These are phyloP conservation scores for Metschnikowia chrysomelidarum DNA, from an alignment of 805 yeast species.

Conservation along the genomic window DNA sequence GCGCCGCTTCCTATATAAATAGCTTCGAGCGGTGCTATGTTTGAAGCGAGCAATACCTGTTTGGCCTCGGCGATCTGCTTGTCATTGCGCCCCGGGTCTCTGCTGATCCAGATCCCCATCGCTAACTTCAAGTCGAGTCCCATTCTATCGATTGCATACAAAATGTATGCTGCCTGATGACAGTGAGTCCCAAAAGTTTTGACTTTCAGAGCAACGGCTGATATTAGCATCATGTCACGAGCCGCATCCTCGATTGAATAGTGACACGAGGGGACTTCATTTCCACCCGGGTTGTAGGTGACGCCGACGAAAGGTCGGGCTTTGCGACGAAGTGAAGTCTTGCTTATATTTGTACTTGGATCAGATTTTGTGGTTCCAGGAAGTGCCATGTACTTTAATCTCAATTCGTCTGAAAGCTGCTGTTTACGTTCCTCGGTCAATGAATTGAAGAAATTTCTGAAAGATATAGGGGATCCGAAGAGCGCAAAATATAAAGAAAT, in stretches of 20 bases:
- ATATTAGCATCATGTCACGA: conserved; percentile 54
- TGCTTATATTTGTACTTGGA: background rate
- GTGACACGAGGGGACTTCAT: conserved; percentile 55
- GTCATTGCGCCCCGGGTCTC: conserved; percentile 42
- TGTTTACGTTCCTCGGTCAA: conserved; percentile 7
- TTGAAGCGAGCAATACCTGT: conserved; percentile 39
- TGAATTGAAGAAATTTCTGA: conserved; percentile 8
- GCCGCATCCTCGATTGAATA: conserved; percentile 46
- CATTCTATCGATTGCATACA: conserved; percentile 51
- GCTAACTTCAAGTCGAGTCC: conserved; percentile 55
- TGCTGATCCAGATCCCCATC: conserved; percentile 63
- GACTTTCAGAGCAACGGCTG: conserved; percentile 57
- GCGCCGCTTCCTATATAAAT: conserved; percentile 65
- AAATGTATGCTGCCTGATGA: conserved; percentile 48
- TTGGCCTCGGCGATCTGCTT: conserved; percentile 48
- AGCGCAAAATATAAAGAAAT: conserved; percentile 9
- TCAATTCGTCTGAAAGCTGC: conserved; percentile 6
- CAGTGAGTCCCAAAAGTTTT: conserved; percentile 64
- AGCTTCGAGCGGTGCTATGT: conserved; percentile 44
- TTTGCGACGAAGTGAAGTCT: background rate
- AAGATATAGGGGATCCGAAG: conserved; percentile 10
- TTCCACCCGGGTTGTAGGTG: conserved; percentile 57
- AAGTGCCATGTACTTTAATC: conserved; percentile 1
- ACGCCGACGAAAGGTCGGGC: conserved; percentile 51
- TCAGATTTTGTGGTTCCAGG: background rate